Evolutionary conservation across 176 grass and related monocot genomes (phyloP).

Genomic region (Poa annua): DNA sequence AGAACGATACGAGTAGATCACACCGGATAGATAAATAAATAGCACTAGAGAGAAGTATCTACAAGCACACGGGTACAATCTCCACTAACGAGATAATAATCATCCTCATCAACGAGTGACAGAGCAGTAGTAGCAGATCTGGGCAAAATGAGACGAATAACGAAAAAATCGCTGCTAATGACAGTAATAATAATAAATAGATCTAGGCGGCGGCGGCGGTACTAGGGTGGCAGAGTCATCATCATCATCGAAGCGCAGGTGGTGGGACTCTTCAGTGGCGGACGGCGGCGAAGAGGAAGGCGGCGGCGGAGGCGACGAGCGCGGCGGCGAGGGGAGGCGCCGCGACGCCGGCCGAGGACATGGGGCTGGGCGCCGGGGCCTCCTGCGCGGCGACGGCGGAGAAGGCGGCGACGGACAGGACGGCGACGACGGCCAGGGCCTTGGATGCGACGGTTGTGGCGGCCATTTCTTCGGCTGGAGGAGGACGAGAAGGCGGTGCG

Average conservation of each 20-base stretch:
- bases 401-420: slow-evolving; percentile 36
- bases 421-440: slow-evolving; percentile 44
- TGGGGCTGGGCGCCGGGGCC: slow-evolving; percentile 54
- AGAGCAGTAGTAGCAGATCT: slow-evolving; percentile 37
- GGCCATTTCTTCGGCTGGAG: slow-evolving; percentile 33
- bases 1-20: background rate
- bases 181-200: slow-evolving; percentile 17
- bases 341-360: slow-evolving; percentile 43
- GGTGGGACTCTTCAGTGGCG: slow-evolving; percentile 45
- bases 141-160: slow-evolving; percentile 46
- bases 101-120: background rate
- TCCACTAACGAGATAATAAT: background rate
- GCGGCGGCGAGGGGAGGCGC: slow-evolving; percentile 40
- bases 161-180: slow-evolving; percentile 39
- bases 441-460: slow-evolving; percentile 42
- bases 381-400: slow-evolving; percentile 45
- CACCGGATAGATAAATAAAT: background rate
- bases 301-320: slow-evolving; percentile 54
- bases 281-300: slow-evolving; percentile 55
- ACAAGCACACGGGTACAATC: slow-evolving; percentile 34
- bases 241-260: background rate
- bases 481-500: background rate
- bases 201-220: slow-evolving; percentile 35
- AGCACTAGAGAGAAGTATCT: slow-evolving; percentile 36
- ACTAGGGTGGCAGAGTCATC: background rate